Evolutionary conservation across 768 basidiomycete species (phyloP), one percentile per base, ranked within the genome.

Genomic region (Scleroderma citrinum): DNA sequence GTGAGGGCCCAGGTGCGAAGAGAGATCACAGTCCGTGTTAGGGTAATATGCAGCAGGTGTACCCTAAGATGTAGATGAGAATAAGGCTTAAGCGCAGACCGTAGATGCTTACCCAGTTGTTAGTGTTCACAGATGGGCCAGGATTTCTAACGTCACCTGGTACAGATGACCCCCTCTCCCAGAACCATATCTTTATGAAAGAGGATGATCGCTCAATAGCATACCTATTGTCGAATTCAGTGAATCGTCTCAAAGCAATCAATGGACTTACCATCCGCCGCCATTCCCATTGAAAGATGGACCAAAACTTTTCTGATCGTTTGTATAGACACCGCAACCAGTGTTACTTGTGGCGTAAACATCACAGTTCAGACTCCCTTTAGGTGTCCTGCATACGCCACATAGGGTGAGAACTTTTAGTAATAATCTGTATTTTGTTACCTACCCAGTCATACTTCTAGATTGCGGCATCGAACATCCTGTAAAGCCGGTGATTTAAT

Each of bases 31-130:
- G 48, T 72, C 67, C 6, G 73, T 78, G 58, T 68, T 73, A 2
- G 83, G 82, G 66, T 86, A 87, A 58, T 69, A 72, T 19, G 82
- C 85, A 7, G 65, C 59, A 2, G 85, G 83, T 0, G 66, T 74
- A 6, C 84, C 82, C 81, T 81, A 16, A 8, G 8, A 16, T 31
- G 19, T 17, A 34, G 3, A 3, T 44, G 43, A 32, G n/a, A 6
- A 23, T 6, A 12, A 21, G 30, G n/a, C 19, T 32, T 16, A 32
- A n/a, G 12, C 8, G 17, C 5, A 42, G 16, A 6, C 7, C 19
- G 11, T 26, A n/a, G 6, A 42, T 11, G 0, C 19, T 38, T 48
- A 67, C 67, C 63, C 67, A 69, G 19, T 31, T 51, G 31, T 46
- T 45, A 20, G 63, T 52, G 43, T 62, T 29, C 11, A 63, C 54